Conservation (phyloP, 179 eudicot genomes). For the Camellia oleifera region DNA sequence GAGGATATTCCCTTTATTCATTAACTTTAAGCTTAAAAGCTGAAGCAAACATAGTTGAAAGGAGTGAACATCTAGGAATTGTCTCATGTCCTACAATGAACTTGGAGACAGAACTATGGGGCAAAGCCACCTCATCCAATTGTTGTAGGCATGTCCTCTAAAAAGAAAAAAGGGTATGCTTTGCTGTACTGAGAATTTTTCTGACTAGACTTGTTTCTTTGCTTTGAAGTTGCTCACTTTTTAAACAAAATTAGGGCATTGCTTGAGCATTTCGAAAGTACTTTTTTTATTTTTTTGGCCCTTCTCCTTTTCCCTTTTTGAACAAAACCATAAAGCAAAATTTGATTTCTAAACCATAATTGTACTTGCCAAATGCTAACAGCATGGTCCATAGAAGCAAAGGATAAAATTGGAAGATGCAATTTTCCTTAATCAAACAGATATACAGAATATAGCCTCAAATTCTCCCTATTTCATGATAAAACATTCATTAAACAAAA, state of each 20-base stretch:
- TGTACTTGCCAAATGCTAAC: background rate
- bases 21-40: too few relatives aligned
- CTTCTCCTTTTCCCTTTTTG: background rate
- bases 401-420: background rate
- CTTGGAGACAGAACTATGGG: background rate
- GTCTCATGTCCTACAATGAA: background rate
- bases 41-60: too few relatives aligned
- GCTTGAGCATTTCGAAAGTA: background rate
- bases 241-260: background rate
- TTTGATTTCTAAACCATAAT: background rate
- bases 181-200: background rate
- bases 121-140: background rate
- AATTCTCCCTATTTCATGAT: background rate
- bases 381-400: background rate
- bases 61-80: too few relatives aligned
- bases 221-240: background rate
- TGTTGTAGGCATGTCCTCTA: background rate
- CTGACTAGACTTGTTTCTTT: conserved; percentile 3
- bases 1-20: too few relatives aligned
- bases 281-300: background rate
- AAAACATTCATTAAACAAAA: background rate
- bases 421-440: too few relatives aligned
- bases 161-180: background rate
- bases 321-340: background rate
- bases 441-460: background rate